Percentiles rank a stretch among this genome's conserved stretches.
Conservation (phyloP, 1,284 basidiomycete genomes). For the Amylostereum chailletii region DNA sequence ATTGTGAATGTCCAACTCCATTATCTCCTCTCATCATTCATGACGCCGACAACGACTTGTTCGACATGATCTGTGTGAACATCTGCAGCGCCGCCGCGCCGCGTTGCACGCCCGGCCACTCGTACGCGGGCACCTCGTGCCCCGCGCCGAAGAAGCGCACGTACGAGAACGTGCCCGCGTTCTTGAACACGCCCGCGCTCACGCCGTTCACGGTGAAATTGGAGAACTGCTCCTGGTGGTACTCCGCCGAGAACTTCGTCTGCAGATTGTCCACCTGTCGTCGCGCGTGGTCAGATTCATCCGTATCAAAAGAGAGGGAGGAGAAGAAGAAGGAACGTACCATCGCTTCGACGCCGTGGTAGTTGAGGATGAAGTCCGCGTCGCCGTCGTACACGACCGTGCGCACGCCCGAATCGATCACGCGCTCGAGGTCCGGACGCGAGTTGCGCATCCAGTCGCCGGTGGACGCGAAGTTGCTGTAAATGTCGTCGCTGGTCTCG, state of each 20-base stretch:
- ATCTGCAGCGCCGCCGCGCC: constrained; percentile 23
- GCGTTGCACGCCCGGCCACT: constrained; percentile 13
- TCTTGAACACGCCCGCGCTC: constrained; percentile 45
- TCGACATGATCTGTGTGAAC: constrained; percentile 22
- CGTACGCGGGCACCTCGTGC: constrained; percentile 44
- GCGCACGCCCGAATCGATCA: constrained; percentile 51
- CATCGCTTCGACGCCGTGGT: constrained; percentile 53
- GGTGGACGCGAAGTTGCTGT: constrained; percentile 45
- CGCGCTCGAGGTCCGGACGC: constrained; percentile 42
- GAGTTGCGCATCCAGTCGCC: constrained; percentile 63
- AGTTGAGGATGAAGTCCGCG: constrained; percentile 56
- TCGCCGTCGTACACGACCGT: constrained; percentile 48
- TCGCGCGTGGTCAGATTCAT: no score
- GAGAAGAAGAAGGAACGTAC: constrained; percentile 20
- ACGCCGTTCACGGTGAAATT: constrained; percentile 44
- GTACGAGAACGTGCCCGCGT: constrained; percentile 53
- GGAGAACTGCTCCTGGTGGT: constrained; percentile 31
- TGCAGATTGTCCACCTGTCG: constrained; percentile 33
- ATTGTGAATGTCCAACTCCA: no score
- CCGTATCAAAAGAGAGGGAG: no score
- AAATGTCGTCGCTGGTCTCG: constrained; percentile 36
- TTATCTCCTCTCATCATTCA: neutral
- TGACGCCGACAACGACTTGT: constrained; percentile 17
- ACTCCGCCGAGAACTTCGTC: constrained; percentile 29
- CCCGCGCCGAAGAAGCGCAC: constrained; percentile 46